Conservation (phyloP, 2,329 filamentous ascomycete species). For the Capronia americana region DNA sequence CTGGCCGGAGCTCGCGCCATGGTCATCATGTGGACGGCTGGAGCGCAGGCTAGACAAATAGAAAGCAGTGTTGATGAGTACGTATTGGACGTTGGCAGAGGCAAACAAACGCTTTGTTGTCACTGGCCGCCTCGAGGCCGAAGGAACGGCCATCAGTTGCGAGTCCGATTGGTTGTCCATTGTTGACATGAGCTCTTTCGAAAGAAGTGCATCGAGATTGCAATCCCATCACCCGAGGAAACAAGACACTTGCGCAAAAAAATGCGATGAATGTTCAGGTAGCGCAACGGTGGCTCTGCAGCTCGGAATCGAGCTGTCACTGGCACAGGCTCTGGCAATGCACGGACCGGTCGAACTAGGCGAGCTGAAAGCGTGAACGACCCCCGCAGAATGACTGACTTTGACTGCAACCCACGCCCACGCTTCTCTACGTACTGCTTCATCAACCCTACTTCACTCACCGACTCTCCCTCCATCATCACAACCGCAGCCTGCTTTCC, state of each 20-base stretch:
- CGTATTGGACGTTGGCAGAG: conserved; percentile 11
- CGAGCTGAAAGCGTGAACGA: conserved; percentile 7
- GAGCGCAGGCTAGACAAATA: conserved; percentile 9
- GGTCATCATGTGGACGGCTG: conserved; percentile 12
- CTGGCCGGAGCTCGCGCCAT: not conserved
- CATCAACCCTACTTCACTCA: conserved; percentile 17
- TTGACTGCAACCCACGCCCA: conserved; percentile 12
- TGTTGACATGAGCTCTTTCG: conserved; percentile 11
- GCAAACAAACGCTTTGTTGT: conserved; percentile 12
- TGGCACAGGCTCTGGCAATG: not conserved
- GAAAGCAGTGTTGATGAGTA: conserved; percentile 11
- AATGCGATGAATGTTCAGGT: conserved; percentile 3
- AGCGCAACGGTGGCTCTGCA: not conserved
- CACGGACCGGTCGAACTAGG: conserved; percentile 7
- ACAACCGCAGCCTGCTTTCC: not conserved
- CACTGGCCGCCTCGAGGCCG: conserved; percentile 9
- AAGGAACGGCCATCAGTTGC: conserved; percentile 3
- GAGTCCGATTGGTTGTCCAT: conserved; percentile 14
- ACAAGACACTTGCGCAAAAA: not conserved
- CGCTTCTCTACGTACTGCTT: not conserved
- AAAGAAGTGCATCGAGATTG: conserved; percentile 10
- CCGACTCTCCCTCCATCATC: conserved; percentile 14
- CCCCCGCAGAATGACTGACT: conserved; percentile 8
- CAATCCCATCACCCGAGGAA: not conserved
- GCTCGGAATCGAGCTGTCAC: no score